Evolutionary conservation across 306 rosid species (phyloP).

Genomic region (Bauhinia variegata): DNA sequence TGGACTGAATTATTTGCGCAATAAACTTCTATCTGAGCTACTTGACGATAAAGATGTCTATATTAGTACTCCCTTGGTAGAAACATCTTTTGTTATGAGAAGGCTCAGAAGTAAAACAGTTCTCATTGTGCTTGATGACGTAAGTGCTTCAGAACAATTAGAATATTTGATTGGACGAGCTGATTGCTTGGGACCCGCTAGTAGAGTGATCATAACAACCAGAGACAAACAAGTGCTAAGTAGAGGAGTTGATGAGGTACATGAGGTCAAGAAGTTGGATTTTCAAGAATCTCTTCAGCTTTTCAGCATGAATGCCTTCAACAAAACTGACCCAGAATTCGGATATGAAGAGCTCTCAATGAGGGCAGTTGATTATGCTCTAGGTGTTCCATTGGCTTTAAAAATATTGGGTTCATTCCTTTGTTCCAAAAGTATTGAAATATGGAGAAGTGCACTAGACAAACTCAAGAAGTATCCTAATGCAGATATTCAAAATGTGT

Average conservation of each 20-base stretch:
- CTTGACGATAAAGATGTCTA: background rate
- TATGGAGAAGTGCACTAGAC: constrained; percentile 10
- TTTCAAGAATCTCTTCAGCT: background rate
- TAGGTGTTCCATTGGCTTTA: constrained; percentile 29
- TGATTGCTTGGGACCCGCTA: background rate
- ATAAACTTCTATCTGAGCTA: constrained; percentile 12
- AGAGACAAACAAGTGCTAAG: constrained; percentile 2
- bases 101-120: constrained; percentile 10
- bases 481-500: background rate
- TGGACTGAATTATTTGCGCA: background rate
- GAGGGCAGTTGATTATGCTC: constrained; percentile 12
- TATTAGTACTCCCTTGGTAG: background rate
- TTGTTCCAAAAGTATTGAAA: background rate
- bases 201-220: constrained; percentile 34
- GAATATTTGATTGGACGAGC: constrained; percentile 4
- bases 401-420: constrained; percentile 23
- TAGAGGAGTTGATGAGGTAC: background rate
- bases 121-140: constrained; percentile 34
- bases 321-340: background rate
- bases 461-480: background rate
- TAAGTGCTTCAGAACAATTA: background rate
- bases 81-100: background rate
- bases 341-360: constrained; percentile 2
- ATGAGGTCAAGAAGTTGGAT: background rate
- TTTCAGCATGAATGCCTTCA: constrained; percentile 30